These are phyloP conservation scores for Neodidymelliopsis sp. DNA, from an alignment of 2,329 filamentous ascomycete genomes.

Conservation along the genomic window DNA sequence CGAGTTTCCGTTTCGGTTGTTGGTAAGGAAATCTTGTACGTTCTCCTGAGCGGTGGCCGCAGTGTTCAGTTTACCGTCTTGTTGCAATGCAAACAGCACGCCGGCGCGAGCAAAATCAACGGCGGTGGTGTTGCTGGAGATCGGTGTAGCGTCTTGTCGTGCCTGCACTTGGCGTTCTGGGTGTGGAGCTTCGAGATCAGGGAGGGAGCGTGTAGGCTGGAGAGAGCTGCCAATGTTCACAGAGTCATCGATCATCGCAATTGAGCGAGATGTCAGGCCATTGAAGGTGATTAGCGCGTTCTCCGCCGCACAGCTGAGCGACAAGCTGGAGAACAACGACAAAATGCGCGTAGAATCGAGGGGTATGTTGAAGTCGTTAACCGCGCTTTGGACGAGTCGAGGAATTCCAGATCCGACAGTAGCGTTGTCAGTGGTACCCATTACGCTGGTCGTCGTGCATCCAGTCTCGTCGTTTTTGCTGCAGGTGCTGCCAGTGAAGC, in stretches of 20 bases:
- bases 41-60: conserved; percentile 55
- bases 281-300: conserved; percentile 90
- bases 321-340: conserved; percentile 75
- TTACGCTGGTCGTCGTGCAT: conserved; percentile 62
- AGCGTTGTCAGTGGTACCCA: conserved; percentile 59
- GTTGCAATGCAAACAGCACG: conserved; percentile 56
- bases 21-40: conserved; percentile 49
- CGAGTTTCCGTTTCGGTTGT: conserved; percentile 39
- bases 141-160: conserved; percentile 34
- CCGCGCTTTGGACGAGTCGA: conserved; percentile 70
- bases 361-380: conserved; percentile 76
- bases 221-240: conserved; percentile 29
- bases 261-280: conserved; percentile 51
- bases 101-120: conserved; percentile 57
- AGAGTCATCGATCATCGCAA: conserved; percentile 20
- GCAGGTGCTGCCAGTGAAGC: conserved; percentile 76
- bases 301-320: conserved; percentile 81
- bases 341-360: conserved; percentile 75
- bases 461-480: conserved; percentile 56
- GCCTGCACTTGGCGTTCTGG: conserved; percentile 21
- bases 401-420: conserved; percentile 84
- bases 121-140: conserved; percentile 46
- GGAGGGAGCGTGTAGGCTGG: conserved; percentile 33
- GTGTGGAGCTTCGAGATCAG: conserved; percentile 35
- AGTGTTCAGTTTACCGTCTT: conserved; percentile 47